Conservation (phyloP, 2,329 filamentous ascomycete species). For the Atkinsonella hypoxylon region DNA sequence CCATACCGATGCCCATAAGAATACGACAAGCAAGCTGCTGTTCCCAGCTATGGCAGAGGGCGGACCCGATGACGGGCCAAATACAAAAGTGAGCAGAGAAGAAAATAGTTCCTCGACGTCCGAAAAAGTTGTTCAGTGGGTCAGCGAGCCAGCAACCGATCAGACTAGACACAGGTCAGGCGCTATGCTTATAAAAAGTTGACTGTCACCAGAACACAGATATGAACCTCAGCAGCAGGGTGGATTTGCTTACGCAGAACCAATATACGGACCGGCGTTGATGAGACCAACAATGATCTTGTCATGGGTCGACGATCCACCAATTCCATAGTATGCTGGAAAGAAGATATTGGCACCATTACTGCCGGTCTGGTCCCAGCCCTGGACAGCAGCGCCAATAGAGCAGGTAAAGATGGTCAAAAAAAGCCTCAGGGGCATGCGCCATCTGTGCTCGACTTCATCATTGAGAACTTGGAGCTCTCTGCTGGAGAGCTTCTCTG, state of each 20-base stretch:
- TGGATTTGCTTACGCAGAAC: constrained; percentile 26
- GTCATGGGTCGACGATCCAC: constrained; percentile 17
- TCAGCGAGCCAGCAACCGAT: constrained; percentile 55
- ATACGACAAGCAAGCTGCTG: constrained; percentile 56
- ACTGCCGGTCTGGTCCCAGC: constrained; percentile 52
- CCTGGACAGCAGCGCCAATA: constrained; percentile 54
- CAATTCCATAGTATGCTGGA: constrained; percentile 31
- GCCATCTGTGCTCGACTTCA: constrained; percentile 55
- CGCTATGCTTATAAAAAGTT: not conserved
- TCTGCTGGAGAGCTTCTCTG: constrained; percentile 41
- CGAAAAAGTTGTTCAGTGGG: constrained; percentile 37
- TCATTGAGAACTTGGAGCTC: constrained; percentile 46
- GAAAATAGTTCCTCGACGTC: constrained; percentile 46
- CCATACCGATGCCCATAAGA: constrained; percentile 57
- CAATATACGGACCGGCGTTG: constrained; percentile 43
- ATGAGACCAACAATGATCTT: constrained; percentile 50
- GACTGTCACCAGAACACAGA: not conserved
- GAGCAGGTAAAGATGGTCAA: constrained; percentile 56
- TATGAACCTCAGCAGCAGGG: too few relatives aligned
- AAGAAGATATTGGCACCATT: constrained; percentile 54
- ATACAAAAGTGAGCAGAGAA: constrained; percentile 62
- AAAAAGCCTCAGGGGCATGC: constrained; percentile 48
- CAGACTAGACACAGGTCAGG: constrained; percentile 17
- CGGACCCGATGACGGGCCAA: constrained; percentile 49
- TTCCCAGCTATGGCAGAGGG: constrained; percentile 53